phyloP scores from a whole-genome alignment of 148 eudicot species.

The Rhododendron vialii region DNA sequence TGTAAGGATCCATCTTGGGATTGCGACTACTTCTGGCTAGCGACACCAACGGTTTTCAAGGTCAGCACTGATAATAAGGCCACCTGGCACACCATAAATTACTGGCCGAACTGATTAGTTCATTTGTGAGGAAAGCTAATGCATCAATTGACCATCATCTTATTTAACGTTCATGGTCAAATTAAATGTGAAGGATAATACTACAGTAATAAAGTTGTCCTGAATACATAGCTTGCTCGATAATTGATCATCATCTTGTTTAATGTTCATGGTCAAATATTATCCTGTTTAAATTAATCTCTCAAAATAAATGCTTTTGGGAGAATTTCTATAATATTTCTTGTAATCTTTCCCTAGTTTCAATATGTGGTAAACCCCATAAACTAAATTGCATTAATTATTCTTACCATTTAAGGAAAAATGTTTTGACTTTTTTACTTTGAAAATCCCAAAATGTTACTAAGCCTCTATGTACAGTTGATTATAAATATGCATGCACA shows the following conservation, averaged over 20 bases:
- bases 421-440: background rate
- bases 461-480: background rate
- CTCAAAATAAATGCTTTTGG: background rate
- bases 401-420: background rate
- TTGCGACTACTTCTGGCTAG: background rate
- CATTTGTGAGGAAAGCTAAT: background rate
- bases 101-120: background rate
- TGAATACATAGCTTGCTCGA: too few relatives aligned
- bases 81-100: background rate
- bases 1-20: background rate
- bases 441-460: background rate
- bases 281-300: too few relatives aligned
- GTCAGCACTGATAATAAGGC: background rate
- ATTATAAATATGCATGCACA: background rate
- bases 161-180: too few relatives aligned
- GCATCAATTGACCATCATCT: too few relatives aligned
- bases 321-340: background rate
- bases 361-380: background rate
- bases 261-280: too few relatives aligned
- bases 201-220: too few relatives aligned
- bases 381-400: background rate
- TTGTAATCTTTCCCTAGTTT: background rate
- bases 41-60: background rate
- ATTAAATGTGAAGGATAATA: too few relatives aligned
- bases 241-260: too few relatives aligned